Conservation (phyloP, 2,329 filamentous ascomycete species). For the Hymenoscyphus scutula region DNA sequence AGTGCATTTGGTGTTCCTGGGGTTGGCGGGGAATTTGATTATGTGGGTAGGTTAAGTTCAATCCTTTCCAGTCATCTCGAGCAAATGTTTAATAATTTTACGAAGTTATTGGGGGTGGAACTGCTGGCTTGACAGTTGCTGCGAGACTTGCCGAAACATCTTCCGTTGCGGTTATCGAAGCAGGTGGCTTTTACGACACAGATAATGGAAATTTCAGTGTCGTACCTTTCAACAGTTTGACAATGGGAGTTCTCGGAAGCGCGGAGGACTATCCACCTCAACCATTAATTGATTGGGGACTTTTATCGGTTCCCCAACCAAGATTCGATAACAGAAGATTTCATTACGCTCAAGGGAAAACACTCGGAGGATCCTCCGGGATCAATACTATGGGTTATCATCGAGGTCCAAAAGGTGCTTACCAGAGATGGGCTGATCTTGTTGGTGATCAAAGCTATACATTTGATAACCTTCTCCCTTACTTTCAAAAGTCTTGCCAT, state of each 20-base stretch:
- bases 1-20: conserved; percentile 24
- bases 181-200: conserved; percentile 23
- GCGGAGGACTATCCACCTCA: neutral
- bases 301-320: conserved; percentile 20
- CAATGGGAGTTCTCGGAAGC: conserved; percentile 40
- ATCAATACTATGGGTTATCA: conserved; percentile 39
- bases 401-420: conserved; percentile 39
- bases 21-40: conserved; percentile 38
- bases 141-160: conserved; percentile 16
- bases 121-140: conserved; percentile 19
- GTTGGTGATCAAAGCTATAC: conserved; percentile 44
- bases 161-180: conserved; percentile 23
- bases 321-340: conserved; percentile 15
- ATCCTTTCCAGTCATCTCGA: neutral
- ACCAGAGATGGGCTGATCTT: conserved; percentile 44
- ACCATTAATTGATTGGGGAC: conserved; percentile 19
- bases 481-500: conserved; percentile 40
- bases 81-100: conserved; percentile 44
- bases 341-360: conserved; percentile 36
- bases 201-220: conserved; percentile 16
- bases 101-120: conserved; percentile 20
- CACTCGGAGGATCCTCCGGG: conserved; percentile 34
- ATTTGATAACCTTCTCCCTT: conserved; percentile 46
- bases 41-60: conserved; percentile 33
- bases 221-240: conserved; percentile 41